Evolutionary conservation across 1,284 basidiomycete genomes (phyloP).

Genomic region (Cryptococcus sp.): DNA sequence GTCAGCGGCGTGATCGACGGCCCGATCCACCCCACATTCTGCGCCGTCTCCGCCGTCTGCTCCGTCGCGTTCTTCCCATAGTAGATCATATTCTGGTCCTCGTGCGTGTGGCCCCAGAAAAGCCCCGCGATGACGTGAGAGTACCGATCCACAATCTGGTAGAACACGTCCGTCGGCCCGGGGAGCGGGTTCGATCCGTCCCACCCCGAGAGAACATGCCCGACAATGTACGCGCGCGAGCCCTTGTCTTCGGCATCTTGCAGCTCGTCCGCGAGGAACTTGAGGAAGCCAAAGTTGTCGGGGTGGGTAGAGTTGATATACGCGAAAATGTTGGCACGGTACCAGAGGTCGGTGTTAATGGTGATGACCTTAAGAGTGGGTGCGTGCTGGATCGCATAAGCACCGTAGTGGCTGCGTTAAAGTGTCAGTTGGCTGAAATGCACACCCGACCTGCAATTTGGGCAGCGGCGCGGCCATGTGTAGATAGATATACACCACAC

Average conservation of each 20-base stretch:
- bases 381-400: slow-evolving; percentile 64
- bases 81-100: slow-evolving; percentile 74
- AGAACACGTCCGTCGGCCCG: slow-evolving; percentile 45
- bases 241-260: slow-evolving; percentile 69
- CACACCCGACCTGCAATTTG: too few relatives aligned
- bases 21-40: slow-evolving; percentile 54
- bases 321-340: slow-evolving; percentile 66
- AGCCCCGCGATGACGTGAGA: slow-evolving; percentile 76
- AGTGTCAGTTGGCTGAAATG: background rate
- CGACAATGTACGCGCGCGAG: slow-evolving; percentile 72
- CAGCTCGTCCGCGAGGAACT: slow-evolving; percentile 76
- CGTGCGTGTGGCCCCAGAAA: slow-evolving; percentile 78
- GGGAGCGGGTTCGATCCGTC: slow-evolving; percentile 62
- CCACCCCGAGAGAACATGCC: slow-evolving; percentile 72
- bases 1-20: slow-evolving; percentile 70
- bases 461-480: background rate
- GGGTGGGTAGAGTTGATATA: slow-evolving; percentile 69
- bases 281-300: slow-evolving; percentile 69
- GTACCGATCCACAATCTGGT: slow-evolving; percentile 68
- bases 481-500: background rate
- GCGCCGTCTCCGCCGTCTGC: slow-evolving; percentile 60
- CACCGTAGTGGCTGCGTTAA: slow-evolving; percentile 60
- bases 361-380: slow-evolving; percentile 71
- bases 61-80: slow-evolving; percentile 69
- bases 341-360: slow-evolving; percentile 68